phyloP scores from a whole-genome alignment of 2,329 filamentous ascomycete species.

The Aspergillus ibericus region DNA sequence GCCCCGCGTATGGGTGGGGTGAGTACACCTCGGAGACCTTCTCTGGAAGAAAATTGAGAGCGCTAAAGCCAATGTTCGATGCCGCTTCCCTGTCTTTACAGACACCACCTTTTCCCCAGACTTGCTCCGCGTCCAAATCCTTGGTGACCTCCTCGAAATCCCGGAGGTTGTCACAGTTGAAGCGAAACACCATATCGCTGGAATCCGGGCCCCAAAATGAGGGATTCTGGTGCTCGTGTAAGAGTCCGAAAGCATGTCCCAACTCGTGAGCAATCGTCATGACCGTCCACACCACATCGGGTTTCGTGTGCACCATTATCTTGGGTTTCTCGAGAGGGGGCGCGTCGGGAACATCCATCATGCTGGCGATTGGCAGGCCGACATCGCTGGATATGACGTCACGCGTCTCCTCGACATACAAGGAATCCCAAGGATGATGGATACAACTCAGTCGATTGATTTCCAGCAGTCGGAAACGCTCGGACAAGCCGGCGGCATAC shows the following conservation, averaged over 20 bases:
- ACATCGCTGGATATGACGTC: background rate
- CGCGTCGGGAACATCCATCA: background rate
- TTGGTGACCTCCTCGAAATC: background rate
- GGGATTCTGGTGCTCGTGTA: slow-evolving; percentile 12
- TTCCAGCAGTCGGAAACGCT: background rate
- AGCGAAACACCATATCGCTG: background rate
- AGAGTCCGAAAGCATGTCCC: slow-evolving; percentile 12
- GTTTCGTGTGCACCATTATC: too few species aligned
- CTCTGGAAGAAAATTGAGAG: background rate
- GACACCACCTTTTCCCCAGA: background rate
- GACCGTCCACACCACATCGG: background rate
- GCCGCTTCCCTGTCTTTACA: background rate
- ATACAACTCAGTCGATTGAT: background rate
- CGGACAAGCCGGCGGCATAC: slow-evolving; percentile 7
- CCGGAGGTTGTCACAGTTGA: slow-evolving; percentile 1
- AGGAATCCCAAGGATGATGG: background rate
- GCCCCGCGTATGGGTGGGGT: background rate
- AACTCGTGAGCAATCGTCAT: slow-evolving; percentile 10
- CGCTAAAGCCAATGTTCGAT: background rate
- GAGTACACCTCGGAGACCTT: background rate
- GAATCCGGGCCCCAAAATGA: background rate
- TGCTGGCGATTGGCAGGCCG: background rate
- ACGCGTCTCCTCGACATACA: background rate
- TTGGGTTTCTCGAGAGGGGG: too few species aligned
- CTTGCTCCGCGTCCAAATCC: background rate